Conservation (phyloP, 129 eudicot genomes). For the Escallonia rubra region DNA sequence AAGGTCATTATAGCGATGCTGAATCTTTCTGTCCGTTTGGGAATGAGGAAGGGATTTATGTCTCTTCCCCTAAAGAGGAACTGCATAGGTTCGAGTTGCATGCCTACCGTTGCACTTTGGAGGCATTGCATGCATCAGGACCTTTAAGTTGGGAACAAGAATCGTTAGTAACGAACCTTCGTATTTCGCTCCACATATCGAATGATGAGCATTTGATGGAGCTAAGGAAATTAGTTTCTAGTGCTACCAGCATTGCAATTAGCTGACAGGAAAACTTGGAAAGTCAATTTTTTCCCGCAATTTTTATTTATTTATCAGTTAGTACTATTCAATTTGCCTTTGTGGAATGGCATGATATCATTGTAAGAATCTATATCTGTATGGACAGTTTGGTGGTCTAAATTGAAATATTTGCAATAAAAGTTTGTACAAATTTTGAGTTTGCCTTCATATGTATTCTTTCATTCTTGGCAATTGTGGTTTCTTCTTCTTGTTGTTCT, state of each 20-base stretch:
- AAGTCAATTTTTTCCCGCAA: neutral
- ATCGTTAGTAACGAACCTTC: slow-evolving; percentile 72
- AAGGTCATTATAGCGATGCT: slow-evolving; percentile 51
- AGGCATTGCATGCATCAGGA: slow-evolving; percentile 89
- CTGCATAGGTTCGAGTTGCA: slow-evolving; percentile 73
- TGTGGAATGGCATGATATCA: slow-evolving; percentile 21
- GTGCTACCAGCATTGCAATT: slow-evolving; percentile 31
- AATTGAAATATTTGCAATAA: slow-evolving; percentile 15
- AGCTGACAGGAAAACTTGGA: slow-evolving; percentile 31
- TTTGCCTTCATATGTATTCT: slow-evolving; percentile 1
- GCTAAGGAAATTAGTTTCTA: slow-evolving; percentile 56
- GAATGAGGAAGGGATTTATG: slow-evolving; percentile 17
- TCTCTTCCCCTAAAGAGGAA: slow-evolving; percentile 25
- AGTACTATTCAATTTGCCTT: slow-evolving; percentile 17
- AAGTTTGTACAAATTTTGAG: slow-evolving; percentile 1
- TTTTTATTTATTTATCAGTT: neutral
- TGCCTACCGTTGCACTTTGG: slow-evolving; percentile 69
- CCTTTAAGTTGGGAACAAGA: slow-evolving; percentile 88
- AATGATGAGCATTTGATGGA: slow-evolving; percentile 87
- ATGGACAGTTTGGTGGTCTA: neutral
- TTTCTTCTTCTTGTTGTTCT: slow-evolving; percentile 2
- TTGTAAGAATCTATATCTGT: slow-evolving; percentile 36
- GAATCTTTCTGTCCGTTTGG: slow-evolving; percentile 49
- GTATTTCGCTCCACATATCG: slow-evolving; percentile 68
- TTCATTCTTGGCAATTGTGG: neutral